phyloP scores from a whole-genome alignment of 192 early-diverging fungal genomes.

The Phlyctochytrium arcticum region DNA sequence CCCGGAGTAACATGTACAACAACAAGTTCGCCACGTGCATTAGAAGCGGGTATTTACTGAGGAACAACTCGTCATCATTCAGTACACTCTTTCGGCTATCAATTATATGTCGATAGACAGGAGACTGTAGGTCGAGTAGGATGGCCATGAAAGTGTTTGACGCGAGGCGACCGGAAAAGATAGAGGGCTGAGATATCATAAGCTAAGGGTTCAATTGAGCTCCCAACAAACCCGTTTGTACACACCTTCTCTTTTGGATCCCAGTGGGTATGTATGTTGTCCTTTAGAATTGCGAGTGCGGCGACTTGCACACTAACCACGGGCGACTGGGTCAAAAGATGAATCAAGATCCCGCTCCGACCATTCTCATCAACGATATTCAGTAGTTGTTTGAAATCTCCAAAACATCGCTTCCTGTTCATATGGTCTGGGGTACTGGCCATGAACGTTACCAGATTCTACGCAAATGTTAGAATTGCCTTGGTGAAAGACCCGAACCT shows the following conservation, averaged over 20 bases:
- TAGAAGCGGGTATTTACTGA: not conserved
- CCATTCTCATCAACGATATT: not conserved
- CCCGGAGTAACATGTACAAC: not conserved
- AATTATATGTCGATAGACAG: not conserved
- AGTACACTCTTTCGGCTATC: not conserved
- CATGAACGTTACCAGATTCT: conserved; percentile 2
- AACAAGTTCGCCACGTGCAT: conserved; percentile 4
- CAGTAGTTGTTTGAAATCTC: not conserved
- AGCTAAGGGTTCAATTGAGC: too few relatives aligned
- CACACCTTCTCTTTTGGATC: not conserved
- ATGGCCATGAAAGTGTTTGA: not conserved
- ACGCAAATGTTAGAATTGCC: too few relatives aligned
- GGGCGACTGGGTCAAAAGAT: not conserved
- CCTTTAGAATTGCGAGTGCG: not conserved
- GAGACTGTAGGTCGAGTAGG: not conserved
- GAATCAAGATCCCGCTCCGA: not conserved
- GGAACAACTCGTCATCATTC: not conserved
- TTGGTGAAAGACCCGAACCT: too few relatives aligned
- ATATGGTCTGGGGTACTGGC: not conserved
- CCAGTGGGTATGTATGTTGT: conserved; percentile 5
- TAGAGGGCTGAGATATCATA: not conserved
- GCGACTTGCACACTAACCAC: not conserved
- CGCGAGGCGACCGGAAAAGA: not conserved
- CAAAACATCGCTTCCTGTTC: not conserved
- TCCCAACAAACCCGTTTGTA: too few relatives aligned